Conservation (phyloP, 1,139 yeast genomes). For the Citeromyces hawaiiensis region DNA sequence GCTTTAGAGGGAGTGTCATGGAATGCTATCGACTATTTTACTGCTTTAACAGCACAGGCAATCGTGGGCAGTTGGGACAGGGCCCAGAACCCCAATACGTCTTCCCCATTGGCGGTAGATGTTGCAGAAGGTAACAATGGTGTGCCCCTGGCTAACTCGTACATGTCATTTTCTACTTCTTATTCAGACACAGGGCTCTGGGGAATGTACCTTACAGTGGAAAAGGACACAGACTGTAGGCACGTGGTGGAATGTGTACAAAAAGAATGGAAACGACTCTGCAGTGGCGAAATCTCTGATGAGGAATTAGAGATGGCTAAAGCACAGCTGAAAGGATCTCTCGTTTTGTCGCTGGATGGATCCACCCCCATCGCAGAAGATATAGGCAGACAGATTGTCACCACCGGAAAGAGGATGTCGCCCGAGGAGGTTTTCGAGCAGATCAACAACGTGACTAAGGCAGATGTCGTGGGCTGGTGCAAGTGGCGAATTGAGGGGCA, state of each 20-base stretch:
- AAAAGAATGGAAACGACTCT: slow-evolving; percentile 82
- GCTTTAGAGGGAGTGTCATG: slow-evolving; percentile 98
- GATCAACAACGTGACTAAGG: slow-evolving; percentile 65
- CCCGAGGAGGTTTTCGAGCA: slow-evolving; percentile 87
- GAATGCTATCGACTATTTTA: slow-evolving; percentile 92
- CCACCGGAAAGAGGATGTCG: slow-evolving; percentile 81
- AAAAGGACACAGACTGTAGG: slow-evolving; percentile 53
- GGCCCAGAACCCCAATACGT: slow-evolving; percentile 64
- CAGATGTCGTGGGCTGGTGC: slow-evolving; percentile 84
- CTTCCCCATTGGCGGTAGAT: slow-evolving; percentile 70
- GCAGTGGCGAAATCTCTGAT: slow-evolving; percentile 60
- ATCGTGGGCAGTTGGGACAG: slow-evolving; percentile 97
- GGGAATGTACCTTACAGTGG: slow-evolving; percentile 91
- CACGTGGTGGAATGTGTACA: slow-evolving; percentile 60
- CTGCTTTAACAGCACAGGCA: slow-evolving; percentile 93
- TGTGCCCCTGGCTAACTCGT: slow-evolving; percentile 73
- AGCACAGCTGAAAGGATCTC: slow-evolving; percentile 86
- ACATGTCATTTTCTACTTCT: slow-evolving; percentile 92
- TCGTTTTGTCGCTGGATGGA: slow-evolving; percentile 81
- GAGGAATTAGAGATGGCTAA: slow-evolving; percentile 91
- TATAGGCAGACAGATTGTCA: slow-evolving; percentile 91
- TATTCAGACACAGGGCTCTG: slow-evolving; percentile 96
- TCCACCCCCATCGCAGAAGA: slow-evolving; percentile 96
- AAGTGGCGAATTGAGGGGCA: slow-evolving; percentile 64
- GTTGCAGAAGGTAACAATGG: slow-evolving; percentile 39